Evolutionary conservation across 176 grass and related monocot genomes (phyloP).

Genomic region (Triticum turgidum): DNA sequence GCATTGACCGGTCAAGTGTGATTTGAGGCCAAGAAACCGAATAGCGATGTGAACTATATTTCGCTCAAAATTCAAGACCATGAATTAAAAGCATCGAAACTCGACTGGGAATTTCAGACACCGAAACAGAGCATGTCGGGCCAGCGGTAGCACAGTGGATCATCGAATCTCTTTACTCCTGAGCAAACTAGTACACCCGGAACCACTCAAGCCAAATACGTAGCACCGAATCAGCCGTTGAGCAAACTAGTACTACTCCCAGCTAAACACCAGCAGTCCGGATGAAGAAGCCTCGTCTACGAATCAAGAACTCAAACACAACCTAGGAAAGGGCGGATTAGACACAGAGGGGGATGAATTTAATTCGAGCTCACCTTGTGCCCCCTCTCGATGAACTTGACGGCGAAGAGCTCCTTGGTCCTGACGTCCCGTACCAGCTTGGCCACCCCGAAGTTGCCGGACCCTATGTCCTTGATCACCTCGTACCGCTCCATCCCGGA

Average conservation of each 20-base stretch:
- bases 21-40: neutral
- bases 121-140: slow-evolving; percentile 3
- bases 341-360: neutral
- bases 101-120: neutral
- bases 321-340: neutral
- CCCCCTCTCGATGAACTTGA: slow-evolving; percentile 95
- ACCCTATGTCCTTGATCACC: slow-evolving; percentile 89
- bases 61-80: neutral
- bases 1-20: slow-evolving; percentile 25
- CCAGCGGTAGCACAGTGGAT: neutral
- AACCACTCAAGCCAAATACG: neutral
- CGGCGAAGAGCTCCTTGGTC: slow-evolving; percentile 85
- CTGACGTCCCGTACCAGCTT: slow-evolving; percentile 81
- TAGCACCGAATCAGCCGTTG: neutral
- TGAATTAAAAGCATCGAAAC: neutral
- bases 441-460: slow-evolving; percentile 95
- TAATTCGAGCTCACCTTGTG: slow-evolving; percentile 23
- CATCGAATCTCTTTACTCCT: neutral
- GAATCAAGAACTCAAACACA: slow-evolving; percentile 14
- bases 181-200: neutral
- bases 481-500: slow-evolving; percentile 79
- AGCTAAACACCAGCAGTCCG: neutral
- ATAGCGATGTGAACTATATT: neutral
- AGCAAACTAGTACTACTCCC: neutral
- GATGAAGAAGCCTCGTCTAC: neutral